Evolutionary conservation across 106 monocot species (phyloP), one percentile per base, ranked within the genome.

Genomic region (Platanthera zijinensis): DNA sequence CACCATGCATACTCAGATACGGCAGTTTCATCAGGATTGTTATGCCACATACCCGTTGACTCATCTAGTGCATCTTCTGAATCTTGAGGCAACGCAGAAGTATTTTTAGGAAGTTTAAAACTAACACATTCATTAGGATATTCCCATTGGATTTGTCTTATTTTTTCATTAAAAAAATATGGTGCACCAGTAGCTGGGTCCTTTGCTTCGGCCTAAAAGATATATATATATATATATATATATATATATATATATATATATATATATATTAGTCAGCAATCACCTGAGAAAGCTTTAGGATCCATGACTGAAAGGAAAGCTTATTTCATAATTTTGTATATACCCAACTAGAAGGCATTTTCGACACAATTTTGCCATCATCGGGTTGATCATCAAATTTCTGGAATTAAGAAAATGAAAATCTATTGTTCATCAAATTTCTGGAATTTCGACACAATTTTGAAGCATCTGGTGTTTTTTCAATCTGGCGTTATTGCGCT

Each of bases 341-440:
- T 15, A 92, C 97, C 94, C 97, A 94, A 80, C 89, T 93, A 89
- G 86, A 80, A 74, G 86, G 91, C 75, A 99, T 80, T 67, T 71
- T 80, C 52, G 48, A 45, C 48, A 22, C 15, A 75, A 10, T 81
- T 72, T 63, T 62, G 50, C 0, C 49, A 25, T 64, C 66, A 51
- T n/a, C 45, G 51, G 57, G 57, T 57, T 54, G 76, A 81, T 53
- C 52, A 72, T 78, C 80, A 10, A 71, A 51, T 47, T 81, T 81
- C 90, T 90, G 88, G 53, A 88, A 90, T 15, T 50, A 49, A 32
- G 15, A 5, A 66, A 66, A 11, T 28, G 4, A 10, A 12, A 12
- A 11, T 66, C 30, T 25, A 28, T 66, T 66, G 30, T n/a, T n/a
- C n/a, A n/a, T n/a, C n/a, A n/a, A n/a, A n/a, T n/a, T n/a, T n/a